Percentiles rank a stretch among this genome's conserved stretches.
Conservation (phyloP, 2,329 filamentous ascomycete species). For the Coniochaeta sp. region DNA sequence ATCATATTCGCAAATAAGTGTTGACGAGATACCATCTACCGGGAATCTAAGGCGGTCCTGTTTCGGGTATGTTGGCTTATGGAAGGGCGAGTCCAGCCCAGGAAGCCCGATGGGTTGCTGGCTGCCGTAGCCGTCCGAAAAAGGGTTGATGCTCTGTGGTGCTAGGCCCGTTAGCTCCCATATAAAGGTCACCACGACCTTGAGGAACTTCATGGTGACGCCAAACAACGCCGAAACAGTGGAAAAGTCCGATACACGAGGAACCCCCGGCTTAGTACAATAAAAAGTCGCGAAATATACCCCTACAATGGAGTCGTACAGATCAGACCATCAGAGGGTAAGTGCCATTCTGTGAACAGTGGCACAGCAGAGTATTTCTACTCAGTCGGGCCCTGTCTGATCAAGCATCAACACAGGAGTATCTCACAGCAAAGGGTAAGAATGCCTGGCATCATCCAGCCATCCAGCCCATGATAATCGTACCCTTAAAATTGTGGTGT, state of each 20-base stretch:
- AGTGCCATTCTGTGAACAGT: background rate
- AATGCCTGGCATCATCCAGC: background rate
- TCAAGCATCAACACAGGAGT: background rate
- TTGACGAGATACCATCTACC: background rate
- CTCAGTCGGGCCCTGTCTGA: background rate
- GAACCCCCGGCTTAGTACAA: too few relatives aligned
- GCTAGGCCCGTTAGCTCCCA: background rate
- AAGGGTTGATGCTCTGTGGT: background rate
- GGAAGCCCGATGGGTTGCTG: background rate
- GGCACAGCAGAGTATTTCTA: background rate
- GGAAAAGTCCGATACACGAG: too few relatives aligned
- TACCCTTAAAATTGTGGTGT: background rate
- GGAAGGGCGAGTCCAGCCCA: background rate
- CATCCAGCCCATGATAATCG: background rate
- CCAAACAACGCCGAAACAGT: background rate
- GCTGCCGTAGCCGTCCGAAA: background rate
- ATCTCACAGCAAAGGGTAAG: too few relatives aligned
- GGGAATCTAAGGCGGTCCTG: background rate
- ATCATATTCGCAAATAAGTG: background rate
- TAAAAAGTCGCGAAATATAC: too few relatives aligned
- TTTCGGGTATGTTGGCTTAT: background rate
- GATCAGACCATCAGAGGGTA: too few relatives aligned
- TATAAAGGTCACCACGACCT: slow-evolving; percentile 1
- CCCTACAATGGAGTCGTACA: too few relatives aligned
- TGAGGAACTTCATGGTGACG: background rate